These are phyloP conservation scores for Ceriops decandra DNA, from an alignment of 345 rosid genomes.

Conservation along the genomic window DNA sequence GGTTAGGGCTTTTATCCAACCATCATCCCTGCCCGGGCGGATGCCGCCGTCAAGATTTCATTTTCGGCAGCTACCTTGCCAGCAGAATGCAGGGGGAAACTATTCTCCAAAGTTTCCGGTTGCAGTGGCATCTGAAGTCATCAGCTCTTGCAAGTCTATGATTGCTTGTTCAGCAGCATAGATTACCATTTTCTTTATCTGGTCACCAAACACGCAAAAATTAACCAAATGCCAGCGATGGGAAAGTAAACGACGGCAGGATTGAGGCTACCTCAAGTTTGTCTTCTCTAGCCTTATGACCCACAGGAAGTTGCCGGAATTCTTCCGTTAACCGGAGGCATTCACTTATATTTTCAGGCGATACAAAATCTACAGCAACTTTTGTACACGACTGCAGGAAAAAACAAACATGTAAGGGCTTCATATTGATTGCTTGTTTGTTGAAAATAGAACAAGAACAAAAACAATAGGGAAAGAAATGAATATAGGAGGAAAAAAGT, in stretches of 20 bases:
- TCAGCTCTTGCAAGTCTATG: slow-evolving; percentile 27
- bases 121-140: not conserved
- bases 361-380: slow-evolving; percentile 88
- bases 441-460: not conserved
- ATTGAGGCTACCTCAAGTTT: slow-evolving; percentile 68
- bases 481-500: not conserved
- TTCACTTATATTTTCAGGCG: slow-evolving; percentile 72
- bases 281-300: slow-evolving; percentile 85
- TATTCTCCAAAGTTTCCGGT: not conserved
- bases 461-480: not conserved
- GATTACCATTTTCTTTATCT: slow-evolving; percentile 83
- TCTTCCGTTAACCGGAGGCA: slow-evolving; percentile 78
- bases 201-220: slow-evolving; percentile 11
- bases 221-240: not conserved
- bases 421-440: not conserved
- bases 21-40: too few relatives aligned
- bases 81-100: not conserved
- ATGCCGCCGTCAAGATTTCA: too few relatives aligned
- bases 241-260: not conserved
- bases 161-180: slow-evolving; percentile 52
- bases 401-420: not conserved
- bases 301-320: slow-evolving; percentile 76
- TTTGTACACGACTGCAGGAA: slow-evolving; percentile 79
- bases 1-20: too few relatives aligned
- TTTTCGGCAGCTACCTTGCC: too few relatives aligned